phyloP scores from a whole-genome alignment of 2,329 filamentous ascomycete species.

The Botrytis sinoallii region DNA sequence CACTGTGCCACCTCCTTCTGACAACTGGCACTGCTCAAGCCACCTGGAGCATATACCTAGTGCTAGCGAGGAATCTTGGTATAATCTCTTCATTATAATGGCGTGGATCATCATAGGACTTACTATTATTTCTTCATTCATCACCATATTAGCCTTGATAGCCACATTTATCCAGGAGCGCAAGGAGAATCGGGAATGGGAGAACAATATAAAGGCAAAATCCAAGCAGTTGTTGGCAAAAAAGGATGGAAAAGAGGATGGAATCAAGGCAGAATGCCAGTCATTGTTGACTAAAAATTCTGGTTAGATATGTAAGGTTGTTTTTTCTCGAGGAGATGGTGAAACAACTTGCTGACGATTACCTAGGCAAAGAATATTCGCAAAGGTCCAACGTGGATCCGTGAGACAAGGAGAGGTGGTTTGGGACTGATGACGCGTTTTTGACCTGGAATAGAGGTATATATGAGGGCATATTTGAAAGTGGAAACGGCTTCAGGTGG shows the following conservation, averaged over 20 bases:
- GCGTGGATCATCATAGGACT: too few relatives aligned
- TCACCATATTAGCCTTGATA: background rate
- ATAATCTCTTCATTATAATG: background rate
- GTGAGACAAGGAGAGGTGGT: too few relatives aligned
- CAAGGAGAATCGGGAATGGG: background rate
- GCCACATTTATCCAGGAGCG: accelerated
- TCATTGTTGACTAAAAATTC: background rate
- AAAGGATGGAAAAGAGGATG: background rate
- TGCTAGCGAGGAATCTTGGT: background rate
- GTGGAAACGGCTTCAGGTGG: background rate
- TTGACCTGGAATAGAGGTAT: too few relatives aligned
- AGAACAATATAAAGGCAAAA: background rate
- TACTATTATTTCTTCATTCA: background rate
- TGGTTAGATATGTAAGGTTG: too few relatives aligned
- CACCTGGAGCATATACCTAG: background rate
- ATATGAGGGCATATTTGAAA: background rate
- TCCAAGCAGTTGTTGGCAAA: background rate
- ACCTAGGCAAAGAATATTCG: background rate
- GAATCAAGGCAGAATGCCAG: background rate
- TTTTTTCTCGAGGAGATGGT: background rate
- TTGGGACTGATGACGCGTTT: background rate
- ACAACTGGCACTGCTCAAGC: background rate
- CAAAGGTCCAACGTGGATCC: too few relatives aligned
- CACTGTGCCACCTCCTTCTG: background rate
- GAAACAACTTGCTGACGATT: background rate